Base-by-base conservation (phyloP, 75 land plant genomes). In the Ceratopteris richardii region DNA sequence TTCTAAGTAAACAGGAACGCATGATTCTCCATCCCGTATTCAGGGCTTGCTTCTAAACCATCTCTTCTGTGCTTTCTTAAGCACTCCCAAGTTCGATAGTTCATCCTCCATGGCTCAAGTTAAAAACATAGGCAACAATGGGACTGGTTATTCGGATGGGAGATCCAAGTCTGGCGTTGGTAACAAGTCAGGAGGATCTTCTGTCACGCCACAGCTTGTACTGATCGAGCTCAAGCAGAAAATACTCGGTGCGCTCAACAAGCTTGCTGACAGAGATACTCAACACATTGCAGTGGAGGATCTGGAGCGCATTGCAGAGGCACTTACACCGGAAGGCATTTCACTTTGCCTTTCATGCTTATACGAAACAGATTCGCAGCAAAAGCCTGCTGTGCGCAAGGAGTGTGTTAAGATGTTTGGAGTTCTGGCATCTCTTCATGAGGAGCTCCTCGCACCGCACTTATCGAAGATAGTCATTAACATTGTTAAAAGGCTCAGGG, bases 201-300 rank as follows among this genome's bases (percentile, higher is more conserved):
- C 64, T 1, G 20, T 42, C 18, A 33, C 65, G 1, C 61, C 61
- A 1, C 70, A 68, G 56, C 55, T 58, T 64, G 23, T 54, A 28
- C 24, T 61, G 19, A 76, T 60, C 0, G 79, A 81, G 51, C 77
- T 90, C 21, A 77, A 71, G 69, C 80, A 66, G 31, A 64, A 79
- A 27, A 79, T 78, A 56, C 72, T 75, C 29, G 39, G 55, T 13
- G 83, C 70, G 37, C 66, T 91, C 31, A 82, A 77, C 77, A 84
- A 82, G 71, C 75, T 91, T n/a, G 63, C 85, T 14, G 97, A 91
- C 65, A 82, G 97, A 2, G 97, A 91, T 60, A 91, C 97, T 11
- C 70, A 74, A 37, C 65, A 82, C 31, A 55, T 79, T 16, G 97
- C 88, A 9, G 50, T 87, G 0, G 44, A 60, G 23, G 97, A 91